These are phyloP conservation scores for Dacryopinax spathularia DNA, from an alignment of 768 basidiomycete species.

Conservation along the genomic window DNA sequence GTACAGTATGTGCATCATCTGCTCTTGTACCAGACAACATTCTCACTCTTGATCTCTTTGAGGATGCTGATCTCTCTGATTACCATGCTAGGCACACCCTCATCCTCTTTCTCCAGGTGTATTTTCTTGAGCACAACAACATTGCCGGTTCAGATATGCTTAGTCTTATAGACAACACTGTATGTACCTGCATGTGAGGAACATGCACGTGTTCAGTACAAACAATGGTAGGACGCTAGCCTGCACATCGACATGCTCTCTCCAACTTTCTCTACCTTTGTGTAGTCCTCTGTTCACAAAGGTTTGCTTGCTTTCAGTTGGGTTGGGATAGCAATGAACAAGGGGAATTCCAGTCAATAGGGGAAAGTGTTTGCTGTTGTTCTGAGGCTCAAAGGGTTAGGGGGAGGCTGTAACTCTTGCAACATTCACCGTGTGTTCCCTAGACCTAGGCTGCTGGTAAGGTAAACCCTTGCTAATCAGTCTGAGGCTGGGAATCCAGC, in stretches of 20 bases:
- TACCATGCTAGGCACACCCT: conserved; percentile 94
- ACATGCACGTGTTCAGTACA: neutral
- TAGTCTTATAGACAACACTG: conserved; percentile 95
- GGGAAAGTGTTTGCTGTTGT: neutral
- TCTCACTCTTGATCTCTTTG: conserved; percentile 91
- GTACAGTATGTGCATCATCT: neutral
- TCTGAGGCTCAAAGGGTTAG: too few relatives aligned
- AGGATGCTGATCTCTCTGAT: conserved; percentile 95
- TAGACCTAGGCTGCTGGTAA: too few relatives aligned
- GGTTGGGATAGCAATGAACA: neutral
- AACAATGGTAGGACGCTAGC: conserved; percentile 4
- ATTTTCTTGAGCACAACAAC: conserved; percentile 99
- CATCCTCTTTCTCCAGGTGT: conserved; percentile 92
- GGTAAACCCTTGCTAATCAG: too few relatives aligned
- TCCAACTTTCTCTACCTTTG: conserved; percentile 92
- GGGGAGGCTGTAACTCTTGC: too few relatives aligned
- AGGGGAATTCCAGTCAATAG: neutral
- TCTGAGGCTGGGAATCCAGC: too few relatives aligned
- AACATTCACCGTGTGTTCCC: too few relatives aligned
- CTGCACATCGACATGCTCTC: conserved; percentile 43
- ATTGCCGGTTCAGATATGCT: conserved; percentile 58
- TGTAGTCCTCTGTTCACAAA: conserved; percentile 47
- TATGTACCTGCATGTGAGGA: conserved; percentile 59
- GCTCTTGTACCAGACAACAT: conserved; percentile 67
- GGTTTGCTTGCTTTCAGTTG: neutral